A percentile compares a stretch with the other conserved stretches of the same genome.
Evolutionary conservation across 805 yeast species (phyloP).

Genomic region (Blastobotrys chiropterorum): DNA sequence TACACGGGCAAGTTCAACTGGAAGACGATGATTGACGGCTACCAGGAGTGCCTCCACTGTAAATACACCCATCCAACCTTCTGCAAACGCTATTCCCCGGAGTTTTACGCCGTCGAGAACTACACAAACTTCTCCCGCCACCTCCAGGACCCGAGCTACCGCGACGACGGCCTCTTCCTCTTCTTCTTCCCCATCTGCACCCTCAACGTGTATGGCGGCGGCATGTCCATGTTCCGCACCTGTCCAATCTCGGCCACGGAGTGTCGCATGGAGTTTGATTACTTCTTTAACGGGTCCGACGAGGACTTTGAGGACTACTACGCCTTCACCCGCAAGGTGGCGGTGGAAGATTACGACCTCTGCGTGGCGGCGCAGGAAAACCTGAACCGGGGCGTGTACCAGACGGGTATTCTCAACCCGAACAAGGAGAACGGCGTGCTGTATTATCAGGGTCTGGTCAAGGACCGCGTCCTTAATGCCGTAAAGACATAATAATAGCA

Average conservation of each 20-base stretch:
- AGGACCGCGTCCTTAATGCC: conserved; percentile 1
- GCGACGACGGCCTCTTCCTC: conserved; percentile 1
- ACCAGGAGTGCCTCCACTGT: background rate
- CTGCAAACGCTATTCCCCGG: background rate
- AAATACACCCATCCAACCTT: background rate
- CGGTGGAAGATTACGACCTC: conserved; percentile 1
- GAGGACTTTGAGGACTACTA: conserved; percentile 4
- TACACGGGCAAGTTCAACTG: conserved; percentile 5
- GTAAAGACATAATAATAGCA: background rate
- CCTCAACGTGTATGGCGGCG: conserved; percentile 1
- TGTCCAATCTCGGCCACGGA: conserved; percentile 1
- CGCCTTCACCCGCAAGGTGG: background rate
- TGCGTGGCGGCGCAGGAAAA: background rate
- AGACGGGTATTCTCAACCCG: background rate
- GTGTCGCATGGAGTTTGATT: conserved; percentile 4
- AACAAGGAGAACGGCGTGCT: conserved; percentile 2
- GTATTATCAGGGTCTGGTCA: background rate
- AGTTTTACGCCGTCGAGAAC: conserved; percentile 1
- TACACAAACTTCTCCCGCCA: conserved; percentile 1
- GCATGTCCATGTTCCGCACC: conserved; percentile 2
- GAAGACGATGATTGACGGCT: conserved; percentile 3
- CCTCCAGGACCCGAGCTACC: background rate
- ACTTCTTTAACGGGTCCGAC: conserved; percentile 1
- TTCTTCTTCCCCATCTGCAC: conserved; percentile 5
- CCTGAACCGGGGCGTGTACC: background rate